Evolutionary conservation across 2,329 filamentous ascomycete genomes (phyloP), one percentile per base, ranked within the genome.

Genomic region (Hypomyces perniciosus): DNA sequence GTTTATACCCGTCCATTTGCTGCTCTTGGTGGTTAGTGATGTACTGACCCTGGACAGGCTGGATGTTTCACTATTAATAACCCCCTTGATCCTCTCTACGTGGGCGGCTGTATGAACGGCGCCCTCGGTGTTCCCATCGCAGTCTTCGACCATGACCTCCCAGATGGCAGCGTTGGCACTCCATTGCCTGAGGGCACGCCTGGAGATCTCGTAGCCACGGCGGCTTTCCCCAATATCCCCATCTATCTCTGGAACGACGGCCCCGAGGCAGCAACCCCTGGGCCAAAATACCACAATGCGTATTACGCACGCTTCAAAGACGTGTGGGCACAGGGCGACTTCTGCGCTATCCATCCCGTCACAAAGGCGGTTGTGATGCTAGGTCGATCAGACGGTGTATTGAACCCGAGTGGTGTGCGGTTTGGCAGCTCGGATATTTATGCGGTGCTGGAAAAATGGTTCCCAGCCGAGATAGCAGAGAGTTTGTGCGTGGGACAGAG

Each of bases 371-470:
- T 90, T 5, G 65, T 79, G 9, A 84, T 91, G 57, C 75, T 88
- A 0, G 86, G 86, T 1, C 76, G 87, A 2, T 85, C 82, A 2
- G 88, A 93, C 61, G 88, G 88, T 9, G 88, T 93, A 2, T 69
- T 93, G 46, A 93, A 93, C 62, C 88, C 88, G 0, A 83, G 79
- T 6, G 88, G 88, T 0, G 83, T 93, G 8, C 77, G 88, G 0
- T 95, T 93, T 60, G 89, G 88, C 0, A 86, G 82, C 4, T 83
- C 86, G 1, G 89, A 93, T 65, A 86, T 93, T 33, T 95, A 93
- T 65, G 78, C 77, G 9, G 85, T 91, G 1, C 67, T 91, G 4
- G 85, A 89, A 67, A 70, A 75, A 27, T 72, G 78, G 49, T 91
- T 92, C 55, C 71, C 79, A 0, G 73, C 78, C 12, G 71, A 76